Evolutionary conservation across 2,329 filamentous ascomycete species (phyloP).

Genomic region (Fusarium buxicola): DNA sequence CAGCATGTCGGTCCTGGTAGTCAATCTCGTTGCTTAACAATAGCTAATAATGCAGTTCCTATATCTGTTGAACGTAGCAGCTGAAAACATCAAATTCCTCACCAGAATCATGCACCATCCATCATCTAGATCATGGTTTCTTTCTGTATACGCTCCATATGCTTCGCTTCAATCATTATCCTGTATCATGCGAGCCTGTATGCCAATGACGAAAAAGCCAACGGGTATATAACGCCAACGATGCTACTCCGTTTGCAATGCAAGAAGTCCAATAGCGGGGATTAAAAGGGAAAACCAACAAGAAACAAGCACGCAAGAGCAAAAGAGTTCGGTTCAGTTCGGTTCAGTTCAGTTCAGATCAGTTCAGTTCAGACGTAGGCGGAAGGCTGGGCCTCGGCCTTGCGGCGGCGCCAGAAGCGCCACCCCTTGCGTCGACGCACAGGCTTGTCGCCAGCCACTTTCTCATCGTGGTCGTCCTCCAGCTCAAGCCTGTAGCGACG

Average conservation of each 20-base stretch:
- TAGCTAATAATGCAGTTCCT: slow-evolving; percentile 27
- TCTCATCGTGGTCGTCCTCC: slow-evolving; percentile 56
- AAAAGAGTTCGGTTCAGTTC: too few species aligned
- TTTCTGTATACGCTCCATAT: slow-evolving; percentile 38
- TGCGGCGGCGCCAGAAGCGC: slow-evolving; percentile 47
- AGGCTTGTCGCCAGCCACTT: slow-evolving; percentile 21
- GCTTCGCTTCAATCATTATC: slow-evolving; percentile 42
- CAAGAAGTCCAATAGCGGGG: slow-evolving; percentile 15
- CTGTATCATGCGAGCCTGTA: slow-evolving; percentile 38
- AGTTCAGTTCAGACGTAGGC: slow-evolving; percentile 21
- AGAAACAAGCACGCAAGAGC: background rate
- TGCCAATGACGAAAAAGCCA: slow-evolving; percentile 41
- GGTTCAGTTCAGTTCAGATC: background rate
- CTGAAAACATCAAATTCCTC: slow-evolving; percentile 16
- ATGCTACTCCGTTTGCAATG: slow-evolving; percentile 47
- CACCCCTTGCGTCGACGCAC: slow-evolving; percentile 44
- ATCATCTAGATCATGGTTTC: slow-evolving; percentile 40
- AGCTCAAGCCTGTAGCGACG: slow-evolving; percentile 71
- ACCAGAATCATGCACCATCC: slow-evolving; percentile 32
- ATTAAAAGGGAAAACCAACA: slow-evolving; percentile 6
- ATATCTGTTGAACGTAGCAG: slow-evolving; percentile 26
- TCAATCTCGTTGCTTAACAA: slow-evolving; percentile 26
- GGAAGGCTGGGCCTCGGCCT: slow-evolving; percentile 33
- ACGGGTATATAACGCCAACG: slow-evolving; percentile 53
- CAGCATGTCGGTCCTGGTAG: background rate